Evolutionary conservation across 2,329 filamentous ascomycete genomes (phyloP), one percentile per base, ranked within the genome.

Genomic region (Cadophora gregata): DNA sequence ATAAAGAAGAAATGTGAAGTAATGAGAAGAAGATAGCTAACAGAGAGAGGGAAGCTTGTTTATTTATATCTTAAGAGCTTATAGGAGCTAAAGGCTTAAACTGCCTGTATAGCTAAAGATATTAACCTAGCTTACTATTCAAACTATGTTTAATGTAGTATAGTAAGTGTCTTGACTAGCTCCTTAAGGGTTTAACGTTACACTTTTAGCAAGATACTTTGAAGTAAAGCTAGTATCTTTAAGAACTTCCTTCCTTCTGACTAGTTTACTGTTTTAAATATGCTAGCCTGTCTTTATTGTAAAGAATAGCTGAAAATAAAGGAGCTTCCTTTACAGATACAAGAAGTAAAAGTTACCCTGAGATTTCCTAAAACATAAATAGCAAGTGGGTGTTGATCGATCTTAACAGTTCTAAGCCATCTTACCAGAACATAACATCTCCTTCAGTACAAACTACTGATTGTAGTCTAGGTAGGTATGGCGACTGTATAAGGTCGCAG

Each of bases 281-380:
- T 53, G 50, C 50, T 14, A 53, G 50, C 50, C 50, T 4, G 16
- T 55, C 27, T 55, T 19, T 33, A 33, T 31, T 31, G 27, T 55
- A 29, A 19, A 55, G 16, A 55, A 33, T 31, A 55, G 51, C 51
- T 55, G 29, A 55, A 55, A 55, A 29, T 33, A 3, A 19, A 55
- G 29, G 29, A 55, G 51, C 51, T 55, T 55, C 51, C 51, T 55
- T 33, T 55, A 29, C 51, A 55, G 19, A 55, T 55, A 55, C 51
- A 19, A 55, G 19, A 31, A 31, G 51, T 16, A 29, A 55, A 33
- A 31, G 29, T 55, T 12, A 33, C 29, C 19, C 33, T 21, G 51
- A 19, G 19, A 55, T 55, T 55, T 29, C 29, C 51, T 33, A 55
- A 55, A 19, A 36, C 27, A 33, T 6, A 31, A 55, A 29, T 55